Conservation (phyloP, 441 rosid genomes). For the Brassica hybrid region DNA sequence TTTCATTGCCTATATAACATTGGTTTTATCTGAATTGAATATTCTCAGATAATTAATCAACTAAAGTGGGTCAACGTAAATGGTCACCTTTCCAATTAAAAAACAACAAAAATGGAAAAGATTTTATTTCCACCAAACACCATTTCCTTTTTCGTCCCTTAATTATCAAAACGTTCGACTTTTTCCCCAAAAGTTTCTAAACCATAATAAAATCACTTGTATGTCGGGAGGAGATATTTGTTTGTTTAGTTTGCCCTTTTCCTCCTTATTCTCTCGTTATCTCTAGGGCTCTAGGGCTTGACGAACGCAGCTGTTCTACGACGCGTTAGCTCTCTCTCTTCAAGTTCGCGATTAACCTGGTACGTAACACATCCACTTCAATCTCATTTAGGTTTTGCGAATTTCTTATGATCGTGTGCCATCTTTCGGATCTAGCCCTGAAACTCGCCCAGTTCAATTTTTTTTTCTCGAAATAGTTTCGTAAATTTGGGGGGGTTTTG, state of each 20-base stretch:
- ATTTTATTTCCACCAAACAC: background rate
- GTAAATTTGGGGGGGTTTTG: background rate
- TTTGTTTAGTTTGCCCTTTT: background rate
- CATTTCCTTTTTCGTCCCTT: conserved; percentile 27
- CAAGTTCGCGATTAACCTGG: conserved; percentile 21
- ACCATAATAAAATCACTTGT: background rate
- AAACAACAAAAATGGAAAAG: background rate
- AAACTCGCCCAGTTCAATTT: background rate
- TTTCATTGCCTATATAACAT: background rate
- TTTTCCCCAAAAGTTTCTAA: background rate
- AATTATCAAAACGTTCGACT: conserved; percentile 14
- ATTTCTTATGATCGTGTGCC: conserved; percentile 13
- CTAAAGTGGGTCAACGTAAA: conserved; percentile 15
- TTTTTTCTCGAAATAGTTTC: background rate
- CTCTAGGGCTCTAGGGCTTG: conserved; percentile 23
- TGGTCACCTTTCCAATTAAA: conserved; percentile 12
- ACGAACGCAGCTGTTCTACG: conserved; percentile 32
- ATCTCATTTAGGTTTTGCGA: background rate
- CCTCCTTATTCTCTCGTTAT: conserved; percentile 4
- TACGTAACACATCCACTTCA: background rate
- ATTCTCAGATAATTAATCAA: background rate
- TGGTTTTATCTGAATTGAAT: background rate
- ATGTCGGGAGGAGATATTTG: conserved; percentile 6
- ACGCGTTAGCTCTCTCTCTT: conserved; percentile 20
- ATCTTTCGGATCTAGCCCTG: conserved; percentile 22